Base-by-base conservation (phyloP, 345 rosid genomes). In the Populus deltoides region DNA sequence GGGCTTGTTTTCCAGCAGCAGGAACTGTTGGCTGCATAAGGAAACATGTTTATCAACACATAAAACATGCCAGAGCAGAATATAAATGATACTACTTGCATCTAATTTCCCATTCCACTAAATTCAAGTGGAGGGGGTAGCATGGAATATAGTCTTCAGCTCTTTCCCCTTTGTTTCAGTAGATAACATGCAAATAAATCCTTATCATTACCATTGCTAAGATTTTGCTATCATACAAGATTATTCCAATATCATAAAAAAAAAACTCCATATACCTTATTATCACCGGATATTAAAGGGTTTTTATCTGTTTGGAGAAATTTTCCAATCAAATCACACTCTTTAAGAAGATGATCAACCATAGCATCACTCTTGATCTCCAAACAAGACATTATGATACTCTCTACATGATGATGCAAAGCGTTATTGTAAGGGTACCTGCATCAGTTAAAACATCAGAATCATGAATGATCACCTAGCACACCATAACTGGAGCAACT, bases 401-500 rank as follows among this genome's bases (percentile, higher is more conserved):
- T 97, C 85, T 96, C 99, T 59, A 92, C 96, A 71, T 94, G 98
- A 87, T 94, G 98, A 85, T 97, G 99, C 85, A 97, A 78, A 29
- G 97, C 97, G 79, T 97, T 97, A 81, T 94, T 97, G 88, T 81
- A 97, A 3, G 97, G 99, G 78, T 97, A 97, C 93, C 99, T 97
- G 85, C 82, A 87, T 45, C 63, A 79, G 76, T 78, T 70, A 69
- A 63, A 78, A 78, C 7, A 83, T 61, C 66, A 81, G 66, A 78
- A 73, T 69, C 35, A 49, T 33, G n/a, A 29, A 67, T 13, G 66
- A 67, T 65, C 70, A 76, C 39, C 67, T 4, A 24, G 53, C 11
- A 16, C 17, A 31, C 41, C 35, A 71, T 55, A 63, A 62, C 45
- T 49, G 73, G 27, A 68, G 69, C 67, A 77, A 45, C 11, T 47